phyloP scores from a whole-genome alignment of 1,284 basidiomycete genomes.

The Ustilago vetiveriae region DNA sequence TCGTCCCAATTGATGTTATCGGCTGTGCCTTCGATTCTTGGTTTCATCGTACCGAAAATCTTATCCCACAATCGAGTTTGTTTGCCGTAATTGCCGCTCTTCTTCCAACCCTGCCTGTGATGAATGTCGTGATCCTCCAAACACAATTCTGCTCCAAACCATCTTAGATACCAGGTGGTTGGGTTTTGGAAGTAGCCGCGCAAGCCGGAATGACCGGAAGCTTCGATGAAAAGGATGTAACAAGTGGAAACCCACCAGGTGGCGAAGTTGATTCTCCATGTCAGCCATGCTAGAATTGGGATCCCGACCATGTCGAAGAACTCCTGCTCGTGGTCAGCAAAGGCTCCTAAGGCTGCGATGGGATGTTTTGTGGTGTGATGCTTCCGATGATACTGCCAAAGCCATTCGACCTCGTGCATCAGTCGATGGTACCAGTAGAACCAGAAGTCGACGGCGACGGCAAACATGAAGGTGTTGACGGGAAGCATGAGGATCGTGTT shows the following conservation, averaged over 20 bases:
- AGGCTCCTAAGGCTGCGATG: constrained; percentile 48
- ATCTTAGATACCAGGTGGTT: constrained; percentile 42
- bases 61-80: constrained; percentile 63
- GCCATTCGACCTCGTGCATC: constrained; percentile 49
- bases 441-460: constrained; percentile 51
- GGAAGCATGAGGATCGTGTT: constrained; percentile 29
- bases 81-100: constrained; percentile 61
- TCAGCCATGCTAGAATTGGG: constrained; percentile 50
- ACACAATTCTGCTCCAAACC: constrained; percentile 52
- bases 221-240: constrained; percentile 41
- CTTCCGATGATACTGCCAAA: constrained; percentile 50
- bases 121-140: constrained; percentile 67
- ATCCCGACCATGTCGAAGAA: constrained; percentile 55
- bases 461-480: constrained; percentile 39
- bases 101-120: constrained; percentile 61
- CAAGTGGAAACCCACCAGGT: constrained; percentile 38
- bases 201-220: constrained; percentile 55
- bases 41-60: constrained; percentile 59
- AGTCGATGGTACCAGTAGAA: constrained; percentile 62
- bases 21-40: constrained; percentile 47
- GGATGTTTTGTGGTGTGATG: constrained; percentile 63
- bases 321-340: constrained; percentile 59
- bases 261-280: constrained; percentile 45
- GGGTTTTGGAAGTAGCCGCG: constrained; percentile 57
- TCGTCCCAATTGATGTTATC: constrained; percentile 46